Base-by-base conservation (phyloP, 1,284 basidiomycete species). In the Xerocomus minutiporus region DNA sequence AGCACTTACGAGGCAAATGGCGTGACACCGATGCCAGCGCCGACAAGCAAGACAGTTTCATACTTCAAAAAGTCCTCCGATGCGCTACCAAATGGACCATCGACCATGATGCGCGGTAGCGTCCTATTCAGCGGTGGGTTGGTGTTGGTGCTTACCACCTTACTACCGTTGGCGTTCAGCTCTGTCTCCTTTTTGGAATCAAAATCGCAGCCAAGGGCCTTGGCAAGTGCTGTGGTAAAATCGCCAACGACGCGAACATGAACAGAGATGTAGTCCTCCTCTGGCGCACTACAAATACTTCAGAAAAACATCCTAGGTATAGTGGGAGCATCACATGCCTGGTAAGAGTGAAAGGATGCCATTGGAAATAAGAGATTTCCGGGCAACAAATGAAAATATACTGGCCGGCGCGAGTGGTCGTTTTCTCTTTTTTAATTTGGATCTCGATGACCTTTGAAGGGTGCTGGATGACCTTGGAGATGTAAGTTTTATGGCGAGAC, bases 381-480 rank as follows among this genome's bases (percentile, higher is more conserved):
- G 93, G 93, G 72, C 90, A 89, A 56, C 73, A 83, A 46, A 95
- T 69, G 76, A 93, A 93, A 67, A 95, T 91, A 71, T 94, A 94
- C 69, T 93, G 87, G 17, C 91, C 91, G 2, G 91, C 90, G 20
- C 84, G 79, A 29, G 81, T 83, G 2, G 74, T 84, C 0, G 83
- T 91, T 71, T 86, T 88, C 63, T 94, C 92, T 72, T 94, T 95
- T 77, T 93, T 94, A 77, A 95, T 93, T 71, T 94, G 93, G 26
- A 96, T 74, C 70, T 95, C 92, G 73, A 93, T 79, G 57, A 95
- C 92, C 59, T 87, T 88, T 43, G 87, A 90, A 17, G 93, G 93
- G 69, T 95, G 93, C 66, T 92, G 89, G 65, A 96, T 88, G 70
- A 95, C 91, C 73, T 95, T 95, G 66, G 86, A 88, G 65, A 95